A percentile compares a stretch with the other conserved stretches of the same genome.
Evolutionary conservation across 768 basidiomycete species (phyloP).

Genomic region (Leccinum truebloodii): DNA sequence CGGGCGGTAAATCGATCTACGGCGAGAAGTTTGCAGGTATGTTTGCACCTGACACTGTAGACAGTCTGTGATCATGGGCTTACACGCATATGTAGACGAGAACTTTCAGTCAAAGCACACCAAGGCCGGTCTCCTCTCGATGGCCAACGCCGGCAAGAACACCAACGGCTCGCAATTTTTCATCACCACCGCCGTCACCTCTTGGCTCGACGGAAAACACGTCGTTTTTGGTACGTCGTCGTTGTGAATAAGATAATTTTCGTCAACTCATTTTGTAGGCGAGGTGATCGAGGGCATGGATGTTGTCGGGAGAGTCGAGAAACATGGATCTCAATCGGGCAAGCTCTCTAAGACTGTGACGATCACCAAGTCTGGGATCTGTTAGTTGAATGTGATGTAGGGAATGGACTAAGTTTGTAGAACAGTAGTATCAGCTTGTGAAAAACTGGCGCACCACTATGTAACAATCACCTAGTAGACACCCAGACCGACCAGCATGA

Average conservation of each 20-base stretch:
- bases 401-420: not conserved
- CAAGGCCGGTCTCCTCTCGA: constrained; percentile 65
- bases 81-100: constrained; percentile 58
- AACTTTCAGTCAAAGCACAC: constrained; percentile 79
- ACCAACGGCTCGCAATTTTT: constrained; percentile 92
- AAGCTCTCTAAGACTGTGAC: not conserved
- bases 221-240: constrained; percentile 74
- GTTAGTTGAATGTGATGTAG: not conserved
- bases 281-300: constrained; percentile 3
- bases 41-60: no score
- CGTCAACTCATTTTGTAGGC: not conserved
- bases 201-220: constrained; percentile 81
- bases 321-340: not conserved
- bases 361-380: constrained; percentile 1
- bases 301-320: constrained; percentile 6
- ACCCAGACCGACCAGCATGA: not conserved
- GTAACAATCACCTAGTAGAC: not conserved
- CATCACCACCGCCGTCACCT: constrained; percentile 77
- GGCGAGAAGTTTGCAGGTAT: constrained; percentile 53
- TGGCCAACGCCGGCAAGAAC: constrained; percentile 79
- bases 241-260: not conserved
- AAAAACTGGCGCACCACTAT: not conserved
- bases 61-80: not conserved
- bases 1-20: constrained; percentile 81
- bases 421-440: not conserved